Percentiles rank a stretch among this genome's conserved stretches.
Evolutionary conservation across 352 stramenopile species (phyloP).

Genomic region (Phytopythium oedochilum): DNA sequence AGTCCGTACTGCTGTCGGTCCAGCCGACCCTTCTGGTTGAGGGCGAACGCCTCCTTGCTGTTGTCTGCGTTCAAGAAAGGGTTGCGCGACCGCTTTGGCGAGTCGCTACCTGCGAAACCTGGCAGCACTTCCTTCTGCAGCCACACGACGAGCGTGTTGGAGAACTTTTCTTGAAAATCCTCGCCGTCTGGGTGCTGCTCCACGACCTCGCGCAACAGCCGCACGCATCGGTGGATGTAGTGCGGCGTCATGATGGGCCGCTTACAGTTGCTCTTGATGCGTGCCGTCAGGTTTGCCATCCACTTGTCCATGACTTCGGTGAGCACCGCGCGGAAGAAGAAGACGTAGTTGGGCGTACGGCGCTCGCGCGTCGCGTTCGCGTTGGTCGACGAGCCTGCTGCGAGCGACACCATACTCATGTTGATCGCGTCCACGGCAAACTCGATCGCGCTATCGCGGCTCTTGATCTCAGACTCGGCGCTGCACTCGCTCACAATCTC

Average conservation of each 20-base stretch:
- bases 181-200: constrained; percentile 82
- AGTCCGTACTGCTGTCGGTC: constrained; percentile 84
- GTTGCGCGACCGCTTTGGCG: constrained; percentile 71
- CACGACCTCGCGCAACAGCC: constrained; percentile 77
- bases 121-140: constrained; percentile 83
- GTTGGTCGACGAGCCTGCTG: constrained; percentile 54
- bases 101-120: constrained; percentile 74
- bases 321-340: constrained; percentile 78
- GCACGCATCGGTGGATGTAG: constrained; percentile 82
- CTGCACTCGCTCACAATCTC: constrained; percentile 63
- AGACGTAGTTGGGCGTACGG: constrained; percentile 80
- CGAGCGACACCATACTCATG: constrained; percentile 73
- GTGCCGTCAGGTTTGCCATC: constrained; percentile 69
- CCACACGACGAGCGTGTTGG: constrained; percentile 81
- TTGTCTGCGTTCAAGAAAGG: constrained; percentile 80
- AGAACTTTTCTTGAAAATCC: constrained; percentile 83
- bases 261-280: constrained; percentile 65
- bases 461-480: constrained; percentile 47
- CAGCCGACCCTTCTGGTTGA: constrained; percentile 81
- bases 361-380: constrained; percentile 74
- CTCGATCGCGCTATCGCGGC: constrained; percentile 63
- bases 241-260: constrained; percentile 78
- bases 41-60: constrained; percentile 71
- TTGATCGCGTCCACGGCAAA: constrained; percentile 73
- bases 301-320: constrained; percentile 89